phyloP scores from a whole-genome alignment of 345 rosid species.

The Sisymbrium altissimum region DNA sequence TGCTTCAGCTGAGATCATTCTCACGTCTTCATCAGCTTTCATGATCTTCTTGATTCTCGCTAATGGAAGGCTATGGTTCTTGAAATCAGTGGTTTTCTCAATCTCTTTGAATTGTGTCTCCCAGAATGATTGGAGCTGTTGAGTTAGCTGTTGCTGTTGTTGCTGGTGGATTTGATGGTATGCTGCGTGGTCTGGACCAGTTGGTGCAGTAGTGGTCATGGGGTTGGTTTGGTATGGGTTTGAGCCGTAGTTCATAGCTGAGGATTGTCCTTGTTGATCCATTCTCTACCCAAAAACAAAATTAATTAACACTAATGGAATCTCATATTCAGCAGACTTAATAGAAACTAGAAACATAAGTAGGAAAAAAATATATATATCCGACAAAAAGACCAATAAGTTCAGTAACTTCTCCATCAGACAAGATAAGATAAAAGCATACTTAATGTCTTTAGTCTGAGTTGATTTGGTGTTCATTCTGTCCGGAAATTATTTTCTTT shows the following conservation, averaged over 20 bases:
- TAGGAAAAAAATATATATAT: not conserved
- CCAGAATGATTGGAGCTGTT: constrained; percentile 85
- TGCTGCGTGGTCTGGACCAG: constrained; percentile 47
- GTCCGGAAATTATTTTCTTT: not conserved
- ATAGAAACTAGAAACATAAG: not conserved
- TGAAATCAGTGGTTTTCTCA: constrained; percentile 72
- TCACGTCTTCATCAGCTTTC: constrained; percentile 97
- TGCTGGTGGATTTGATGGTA: constrained; percentile 76
- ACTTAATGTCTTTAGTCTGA: not conserved
- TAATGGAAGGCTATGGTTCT: constrained; percentile 83
- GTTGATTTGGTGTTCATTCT: not conserved
- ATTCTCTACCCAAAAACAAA: constrained; percentile 26
- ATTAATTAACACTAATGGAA: not conserved
- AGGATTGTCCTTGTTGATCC: constrained; percentile 82
- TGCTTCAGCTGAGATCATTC: constrained; percentile 96
- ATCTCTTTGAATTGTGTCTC: constrained; percentile 73
- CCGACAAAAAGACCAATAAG: not conserved
- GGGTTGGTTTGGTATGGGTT: constrained; percentile 61
- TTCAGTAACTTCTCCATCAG: not conserved
- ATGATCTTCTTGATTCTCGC: constrained; percentile 98
- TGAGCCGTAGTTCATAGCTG: constrained; percentile 56
- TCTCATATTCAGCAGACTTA: not conserved
- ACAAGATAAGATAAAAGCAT: not conserved
- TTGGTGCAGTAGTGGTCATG: constrained; percentile 41
- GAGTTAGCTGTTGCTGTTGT: constrained; percentile 88